These are phyloP conservation scores for Boletellus deceptivus DNA, from an alignment of 1,284 basidiomycete genomes.

Conservation along the genomic window DNA sequence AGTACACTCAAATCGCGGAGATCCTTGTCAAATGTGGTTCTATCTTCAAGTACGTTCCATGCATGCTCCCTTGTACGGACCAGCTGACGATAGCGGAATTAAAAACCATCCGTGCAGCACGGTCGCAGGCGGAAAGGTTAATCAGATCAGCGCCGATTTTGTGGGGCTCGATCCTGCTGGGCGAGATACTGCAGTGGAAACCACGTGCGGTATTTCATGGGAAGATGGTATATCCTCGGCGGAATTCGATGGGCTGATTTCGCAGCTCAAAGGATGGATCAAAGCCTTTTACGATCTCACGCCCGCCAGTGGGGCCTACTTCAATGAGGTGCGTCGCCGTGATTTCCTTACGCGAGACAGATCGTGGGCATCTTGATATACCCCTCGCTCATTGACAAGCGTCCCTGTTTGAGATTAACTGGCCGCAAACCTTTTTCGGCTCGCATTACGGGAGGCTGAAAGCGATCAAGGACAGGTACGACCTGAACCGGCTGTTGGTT, in stretches of 20 bases:
- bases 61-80: too few relatives aligned
- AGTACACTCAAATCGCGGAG: conserved; percentile 31
- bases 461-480: conserved; percentile 35
- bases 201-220: conserved; percentile 31
- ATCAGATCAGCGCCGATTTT: conserved; percentile 34
- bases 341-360: too few relatives aligned
- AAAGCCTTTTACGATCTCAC: neutral
- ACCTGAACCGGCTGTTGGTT: conserved; percentile 36
- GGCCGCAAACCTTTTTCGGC: neutral
- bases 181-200: conserved; percentile 38
- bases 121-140: conserved; percentile 41
- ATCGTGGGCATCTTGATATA: neutral
- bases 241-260: conserved; percentile 29
- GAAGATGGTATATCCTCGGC: conserved; percentile 30
- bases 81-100: too few relatives aligned
- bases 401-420: conserved; percentile 22
- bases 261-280: conserved; percentile 29
- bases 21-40: conserved; percentile 21
- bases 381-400: conserved; percentile 27
- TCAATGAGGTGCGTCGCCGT: too few relatives aligned
- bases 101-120: conserved; percentile 21
- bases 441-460: conserved; percentile 34
- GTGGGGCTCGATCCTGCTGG: conserved; percentile 44
- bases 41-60: conserved; percentile 11
- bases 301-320: too few relatives aligned